Conservation (phyloP, 1,284 basidiomycete species). For the Flammula alnicola region DNA sequence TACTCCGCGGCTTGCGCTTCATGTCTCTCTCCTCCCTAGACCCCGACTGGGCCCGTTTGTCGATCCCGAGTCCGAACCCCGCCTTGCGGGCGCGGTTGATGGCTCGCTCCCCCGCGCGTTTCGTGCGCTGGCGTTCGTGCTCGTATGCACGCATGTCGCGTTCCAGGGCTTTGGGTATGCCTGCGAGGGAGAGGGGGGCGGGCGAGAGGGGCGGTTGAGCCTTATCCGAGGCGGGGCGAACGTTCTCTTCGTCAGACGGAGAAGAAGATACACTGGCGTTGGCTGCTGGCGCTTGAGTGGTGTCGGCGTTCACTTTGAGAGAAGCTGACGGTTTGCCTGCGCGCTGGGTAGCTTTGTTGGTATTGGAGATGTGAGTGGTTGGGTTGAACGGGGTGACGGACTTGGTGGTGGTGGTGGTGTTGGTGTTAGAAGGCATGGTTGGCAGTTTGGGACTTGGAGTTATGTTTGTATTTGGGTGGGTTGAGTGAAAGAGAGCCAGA, state of each 20-base stretch:
- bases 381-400: conserved; percentile 10
- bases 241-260: conserved; percentile 10
- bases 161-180: conserved; percentile 3
- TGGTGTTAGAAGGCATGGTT: conserved; percentile 13
- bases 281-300: neutral
- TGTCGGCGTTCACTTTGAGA: conserved; percentile 5
- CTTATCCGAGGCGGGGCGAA: conserved; percentile 3
- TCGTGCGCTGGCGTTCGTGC: conserved; percentile 49
- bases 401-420: conserved; percentile 8
- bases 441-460: neutral
- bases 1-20: conserved; percentile 4
- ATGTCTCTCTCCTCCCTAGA: neutral
- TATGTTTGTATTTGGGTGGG: neutral
- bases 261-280: conserved; percentile 3
- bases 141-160: conserved; percentile 48
- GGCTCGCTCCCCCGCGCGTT: conserved; percentile 44
- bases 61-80: conserved; percentile 1
- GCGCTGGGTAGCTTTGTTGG: neutral
- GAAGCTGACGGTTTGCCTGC: too few species aligned
- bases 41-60: neutral
- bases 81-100: conserved; percentile 43
- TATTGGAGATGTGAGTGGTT: conserved; percentile 1
- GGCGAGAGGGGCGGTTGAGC: conserved; percentile 5
- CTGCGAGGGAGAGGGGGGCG: neutral
- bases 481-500: too few species aligned